Base-by-base conservation (phyloP, 176 grass and related monocot genomes). In the Oryza brachyantha region DNA sequence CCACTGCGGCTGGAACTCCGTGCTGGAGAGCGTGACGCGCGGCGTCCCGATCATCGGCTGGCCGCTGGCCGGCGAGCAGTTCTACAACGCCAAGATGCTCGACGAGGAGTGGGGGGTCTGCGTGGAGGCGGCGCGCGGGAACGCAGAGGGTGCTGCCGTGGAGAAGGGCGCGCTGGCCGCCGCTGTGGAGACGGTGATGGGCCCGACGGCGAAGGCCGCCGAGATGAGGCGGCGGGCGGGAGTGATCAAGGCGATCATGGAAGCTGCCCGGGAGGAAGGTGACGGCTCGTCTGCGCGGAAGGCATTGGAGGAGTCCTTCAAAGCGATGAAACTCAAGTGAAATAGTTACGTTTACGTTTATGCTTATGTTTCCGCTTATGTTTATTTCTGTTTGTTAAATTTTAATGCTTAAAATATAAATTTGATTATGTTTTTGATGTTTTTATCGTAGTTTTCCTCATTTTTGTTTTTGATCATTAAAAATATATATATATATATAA, bases 41-140 rank as follows among this genome's bases (percentile, higher is more conserved):
- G 64, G 73, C 17, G 48, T 77, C 35, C 82, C 82, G 6, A 74
- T 88, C 9, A 11, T 88, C 2, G 85, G 40, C 1, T 88, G 79
- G 79, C 74, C 85, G 40, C 45, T 88, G 45, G 8, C 25, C 21
- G 85, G 34, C 29, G 73, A 87, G 32, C 85, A 87, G 42, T 70
- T 73, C 50, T 83, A 66, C 79, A 87, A 83, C 37, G 58, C 66
- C 22, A 78, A 83, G 31, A 61, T 72, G 43, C 29, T 87, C 1
- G 13, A 13, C 1, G 79, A 87, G 43, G 79, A 83, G 25, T 62
- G 36, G 57, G 85, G 79, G 4, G 73, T 78, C 22, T 72, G 85
- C 66, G 58, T 87, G 25, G 79, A 87, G 59, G 58, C 73, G 73
- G 79, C 66, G 25, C 71, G 79, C 35, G 85, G 79, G 39, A 77